Evolutionary conservation across 352 stramenopile species (phyloP).

Genomic region (Phytophthora cryptogea): DNA sequence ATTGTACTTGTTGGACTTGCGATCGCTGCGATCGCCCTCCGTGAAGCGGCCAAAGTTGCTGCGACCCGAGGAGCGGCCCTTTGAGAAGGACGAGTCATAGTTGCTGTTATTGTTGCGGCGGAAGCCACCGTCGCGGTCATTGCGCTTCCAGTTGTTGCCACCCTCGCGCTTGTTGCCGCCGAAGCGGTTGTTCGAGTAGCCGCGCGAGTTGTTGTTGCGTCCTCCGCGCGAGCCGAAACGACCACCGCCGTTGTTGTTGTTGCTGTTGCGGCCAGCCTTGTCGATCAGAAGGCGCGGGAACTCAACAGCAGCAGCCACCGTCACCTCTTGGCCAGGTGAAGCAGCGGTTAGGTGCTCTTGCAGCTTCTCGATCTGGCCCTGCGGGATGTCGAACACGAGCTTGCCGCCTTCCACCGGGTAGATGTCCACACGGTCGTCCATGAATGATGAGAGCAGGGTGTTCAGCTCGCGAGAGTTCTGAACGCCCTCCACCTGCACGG

Average conservation of each 20-base stretch:
- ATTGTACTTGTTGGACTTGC: conserved; percentile 14
- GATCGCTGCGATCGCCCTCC: conserved; percentile 15
- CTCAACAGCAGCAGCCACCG: conserved; percentile 51
- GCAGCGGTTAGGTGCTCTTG: conserved; percentile 46
- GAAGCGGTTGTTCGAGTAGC: conserved; percentile 39
- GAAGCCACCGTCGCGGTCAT: conserved; percentile 27
- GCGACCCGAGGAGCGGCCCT: conserved; percentile 34
- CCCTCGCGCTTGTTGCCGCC: conserved; percentile 23
- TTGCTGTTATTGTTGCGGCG: conserved; percentile 24
- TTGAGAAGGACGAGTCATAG: conserved; percentile 64
- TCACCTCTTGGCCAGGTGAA: conserved; percentile 35
- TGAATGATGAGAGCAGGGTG: conserved; percentile 45
- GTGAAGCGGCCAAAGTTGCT: conserved; percentile 39
- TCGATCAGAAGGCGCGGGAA: conserved; percentile 64
- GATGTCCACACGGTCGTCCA: conserved; percentile 53
- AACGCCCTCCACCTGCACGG: conserved; percentile 61
- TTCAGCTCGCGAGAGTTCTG: conserved; percentile 54
- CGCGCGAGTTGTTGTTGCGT: conserved; percentile 39
- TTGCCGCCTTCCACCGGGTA: conserved; percentile 58
- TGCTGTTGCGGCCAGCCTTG: conserved; percentile 21
- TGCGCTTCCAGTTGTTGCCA: conserved; percentile 32
- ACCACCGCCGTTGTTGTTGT: conserved; percentile 31
- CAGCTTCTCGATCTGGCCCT: conserved; percentile 51
- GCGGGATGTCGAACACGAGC: conserved; percentile 72
- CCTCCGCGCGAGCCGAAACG: conserved; percentile 27